phyloP scores from a whole-genome alignment of 2,329 filamentous ascomycete species.

The Xylariaceae sp. region DNA sequence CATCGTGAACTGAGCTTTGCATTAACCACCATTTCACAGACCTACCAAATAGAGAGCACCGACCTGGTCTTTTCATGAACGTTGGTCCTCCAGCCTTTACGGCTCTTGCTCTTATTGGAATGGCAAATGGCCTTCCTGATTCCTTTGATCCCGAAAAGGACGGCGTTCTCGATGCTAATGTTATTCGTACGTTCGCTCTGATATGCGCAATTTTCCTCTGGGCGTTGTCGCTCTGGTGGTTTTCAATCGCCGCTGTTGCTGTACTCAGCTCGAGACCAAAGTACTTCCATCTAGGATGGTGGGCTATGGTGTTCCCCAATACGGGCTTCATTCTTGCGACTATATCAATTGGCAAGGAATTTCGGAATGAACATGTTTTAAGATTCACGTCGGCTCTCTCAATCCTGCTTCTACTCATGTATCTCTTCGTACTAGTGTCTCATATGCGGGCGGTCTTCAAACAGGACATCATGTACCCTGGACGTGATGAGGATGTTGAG shows the following conservation, averaged over 20 bases:
- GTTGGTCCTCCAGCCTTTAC: conserved; percentile 75
- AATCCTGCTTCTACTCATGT: conserved; percentile 40
- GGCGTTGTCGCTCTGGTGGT: conserved; percentile 61
- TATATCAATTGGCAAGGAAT: conserved; percentile 50
- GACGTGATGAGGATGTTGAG: conserved; percentile 52
- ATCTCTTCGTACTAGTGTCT: conserved; percentile 43
- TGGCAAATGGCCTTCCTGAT: conserved; percentile 55
- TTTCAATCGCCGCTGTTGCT: conserved; percentile 47
- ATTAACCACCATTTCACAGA: conserved; percentile 34
- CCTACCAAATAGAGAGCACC: conserved; percentile 60
- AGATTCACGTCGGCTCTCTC: conserved; percentile 53
- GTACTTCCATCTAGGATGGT: conserved; percentile 61
- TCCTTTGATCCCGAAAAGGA: conserved; percentile 43
- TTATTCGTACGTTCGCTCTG: conserved; percentile 46
- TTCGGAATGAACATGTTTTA: conserved; percentile 43
- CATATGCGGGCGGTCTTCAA: conserved; percentile 46
- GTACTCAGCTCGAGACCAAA: conserved; percentile 45
- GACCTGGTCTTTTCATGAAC: conserved; percentile 71
- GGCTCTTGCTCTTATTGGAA: conserved; percentile 65
- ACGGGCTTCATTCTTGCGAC: conserved; percentile 58
- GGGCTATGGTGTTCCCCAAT: conserved; percentile 63
- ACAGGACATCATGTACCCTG: conserved; percentile 57
- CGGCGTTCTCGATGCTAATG: conserved; percentile 42
- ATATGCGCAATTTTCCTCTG: conserved; percentile 59
- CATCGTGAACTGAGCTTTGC: background rate